phyloP scores from a whole-genome alignment of 805 yeast genomes.

The Teunomyces tritomae region DNA sequence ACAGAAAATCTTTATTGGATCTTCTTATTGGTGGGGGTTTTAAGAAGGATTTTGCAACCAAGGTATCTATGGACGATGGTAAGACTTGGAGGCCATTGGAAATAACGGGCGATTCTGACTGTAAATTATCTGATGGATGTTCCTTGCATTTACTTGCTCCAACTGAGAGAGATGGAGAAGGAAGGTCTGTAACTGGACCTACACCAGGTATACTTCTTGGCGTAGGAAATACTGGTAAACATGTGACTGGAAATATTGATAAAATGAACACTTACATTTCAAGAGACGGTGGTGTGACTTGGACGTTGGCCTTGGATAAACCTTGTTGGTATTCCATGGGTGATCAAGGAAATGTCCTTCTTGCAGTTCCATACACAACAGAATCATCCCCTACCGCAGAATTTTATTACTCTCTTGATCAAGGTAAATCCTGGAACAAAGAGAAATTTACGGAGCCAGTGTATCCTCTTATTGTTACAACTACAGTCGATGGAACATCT shows the following conservation, averaged over 20 bases:
- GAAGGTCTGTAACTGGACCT: constrained; percentile 46
- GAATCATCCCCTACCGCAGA: constrained; percentile 28
- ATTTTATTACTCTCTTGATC: constrained; percentile 62
- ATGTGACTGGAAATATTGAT: constrained; percentile 12
- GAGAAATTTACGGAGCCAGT: constrained; percentile 45
- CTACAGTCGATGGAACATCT: constrained; percentile 72
- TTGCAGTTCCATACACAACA: constrained; percentile 49
- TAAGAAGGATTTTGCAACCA: constrained; percentile 23
- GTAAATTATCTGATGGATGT: constrained; percentile 47
- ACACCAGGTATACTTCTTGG: constrained; percentile 49
- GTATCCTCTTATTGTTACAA: constrained; percentile 42
- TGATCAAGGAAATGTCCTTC: constrained; percentile 72
- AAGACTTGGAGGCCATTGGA: constrained; percentile 49
- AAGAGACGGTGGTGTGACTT: constrained; percentile 73
- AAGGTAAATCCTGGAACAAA: constrained; percentile 65
- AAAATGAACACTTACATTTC: constrained; percentile 57
- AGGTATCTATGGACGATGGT: constrained; percentile 54
- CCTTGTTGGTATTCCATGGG: constrained; percentile 62
- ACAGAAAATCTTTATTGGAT: constrained; percentile 17
- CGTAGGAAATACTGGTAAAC: constrained; percentile 32
- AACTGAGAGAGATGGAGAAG: constrained; percentile 38
- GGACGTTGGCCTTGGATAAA: constrained; percentile 56
- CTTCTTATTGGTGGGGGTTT: constrained; percentile 16
- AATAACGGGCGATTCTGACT: constrained; percentile 43
- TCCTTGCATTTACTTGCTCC: constrained; percentile 42